Evolutionary conservation across 1,284 basidiomycete species (phyloP), one percentile per base, ranked within the genome.

Genomic region (Melampsora americana): DNA sequence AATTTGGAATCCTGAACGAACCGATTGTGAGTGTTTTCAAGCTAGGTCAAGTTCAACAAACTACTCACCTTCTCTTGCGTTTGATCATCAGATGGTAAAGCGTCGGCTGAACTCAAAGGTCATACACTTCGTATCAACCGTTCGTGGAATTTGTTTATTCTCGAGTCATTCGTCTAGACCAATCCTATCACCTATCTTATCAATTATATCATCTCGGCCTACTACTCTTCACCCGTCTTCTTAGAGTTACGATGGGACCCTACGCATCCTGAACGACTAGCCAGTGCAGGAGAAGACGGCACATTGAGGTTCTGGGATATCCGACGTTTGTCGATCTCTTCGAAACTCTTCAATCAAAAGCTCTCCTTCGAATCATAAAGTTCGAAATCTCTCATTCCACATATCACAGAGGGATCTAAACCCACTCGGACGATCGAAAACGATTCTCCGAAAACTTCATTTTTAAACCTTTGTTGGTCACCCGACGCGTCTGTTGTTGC

Each of bases 241-340:
- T 53, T 26, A 69, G 68, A 69, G 56, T n/a, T 69, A 12, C 30
- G 68, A 60, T 80, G 79, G 79, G 75, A 80, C 75, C 82, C 82
- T 0, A 59, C 74, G 6, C 67, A 80, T 32, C 79, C 81, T 0
- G 80, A 82, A 20, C 26, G 80, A 5, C 62, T 82, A 0, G 81
- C 80, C 0, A 81, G 79, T 3, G 81, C 79, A 1, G 75, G 77
- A 14, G 78, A 74, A 1, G 82, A 82, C 48, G 78, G 78, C 62
- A 82, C 79, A 16, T 80, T 81, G 1, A 72, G 80, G 11, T 75
- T 81, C 5, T 82, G 81, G 81, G 81, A 82, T 69, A 76, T 78
- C 6, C 35, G 69, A n/a, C 59, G 69, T 71, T 39, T 62, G 69
- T n/a, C 32, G 20, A 39, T 32, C 42, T 23, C 30, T 50, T 53